Evolutionary conservation across 139 green algal genomes (phyloP).

Genomic region (Limnomonas spitsbergensis): DNA sequence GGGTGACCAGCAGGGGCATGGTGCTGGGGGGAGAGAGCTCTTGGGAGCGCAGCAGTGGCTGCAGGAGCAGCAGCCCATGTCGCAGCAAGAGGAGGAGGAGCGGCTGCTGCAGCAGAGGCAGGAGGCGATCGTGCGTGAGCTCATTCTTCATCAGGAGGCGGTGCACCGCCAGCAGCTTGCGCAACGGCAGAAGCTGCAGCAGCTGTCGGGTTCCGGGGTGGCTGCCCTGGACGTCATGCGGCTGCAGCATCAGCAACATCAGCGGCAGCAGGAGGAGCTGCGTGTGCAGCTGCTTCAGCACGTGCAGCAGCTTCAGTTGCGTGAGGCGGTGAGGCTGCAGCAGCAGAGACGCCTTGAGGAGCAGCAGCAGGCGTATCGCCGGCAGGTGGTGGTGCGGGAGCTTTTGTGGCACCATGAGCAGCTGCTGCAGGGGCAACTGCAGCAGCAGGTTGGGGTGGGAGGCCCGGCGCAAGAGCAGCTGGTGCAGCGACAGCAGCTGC

Average conservation of each 20-base stretch:
- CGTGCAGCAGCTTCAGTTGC: neutral
- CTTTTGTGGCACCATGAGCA: neutral
- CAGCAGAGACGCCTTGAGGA: neutral
- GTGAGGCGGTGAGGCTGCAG: neutral
- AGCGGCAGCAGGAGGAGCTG: neutral
- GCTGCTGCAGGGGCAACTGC: neutral
- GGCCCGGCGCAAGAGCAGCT: neutral
- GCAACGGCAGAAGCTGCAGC: neutral
- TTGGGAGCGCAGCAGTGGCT: neutral
- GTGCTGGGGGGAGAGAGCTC: neutral
- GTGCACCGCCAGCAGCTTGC: neutral
- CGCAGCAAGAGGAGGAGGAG: neutral
- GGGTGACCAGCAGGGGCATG: neutral
- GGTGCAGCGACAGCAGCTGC: neutral
- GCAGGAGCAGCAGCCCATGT: neutral
- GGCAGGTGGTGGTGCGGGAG: neutral
- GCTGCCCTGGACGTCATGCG: neutral
- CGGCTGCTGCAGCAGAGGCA: too few species aligned
- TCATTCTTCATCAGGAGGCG: neutral
- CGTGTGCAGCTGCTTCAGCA: neutral
- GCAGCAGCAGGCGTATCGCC: neutral
- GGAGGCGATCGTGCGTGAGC: neutral
- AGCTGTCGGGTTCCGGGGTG: neutral
- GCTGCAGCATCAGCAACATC: neutral
- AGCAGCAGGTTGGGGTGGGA: too few species aligned